These are phyloP conservation scores for Euclidium syriacum DNA, from an alignment of 345 rosid species.

Conservation along the genomic window DNA sequence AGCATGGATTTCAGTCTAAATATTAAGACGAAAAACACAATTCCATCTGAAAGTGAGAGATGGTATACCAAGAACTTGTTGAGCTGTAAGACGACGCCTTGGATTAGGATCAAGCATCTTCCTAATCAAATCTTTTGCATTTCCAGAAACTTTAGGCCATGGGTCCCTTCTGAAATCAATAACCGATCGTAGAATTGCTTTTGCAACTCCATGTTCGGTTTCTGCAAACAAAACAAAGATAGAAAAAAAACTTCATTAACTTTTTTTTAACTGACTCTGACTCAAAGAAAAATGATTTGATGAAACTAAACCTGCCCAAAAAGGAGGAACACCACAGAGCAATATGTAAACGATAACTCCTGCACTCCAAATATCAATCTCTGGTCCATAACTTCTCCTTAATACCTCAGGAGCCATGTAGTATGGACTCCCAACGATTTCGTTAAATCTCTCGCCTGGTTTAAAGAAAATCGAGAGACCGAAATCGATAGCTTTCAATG, in stretches of 20 bases:
- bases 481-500: conserved; percentile 80
- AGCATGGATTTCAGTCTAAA: neutral
- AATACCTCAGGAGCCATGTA: conserved; percentile 98
- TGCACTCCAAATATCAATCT: conserved; percentile 93
- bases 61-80: conserved; percentile 82
- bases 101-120: conserved; percentile 94
- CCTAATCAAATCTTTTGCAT: conserved; percentile 78
- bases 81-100: conserved; percentile 70
- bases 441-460: conserved; percentile 74
- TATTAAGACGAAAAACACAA: neutral
- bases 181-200: conserved; percentile 71
- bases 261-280: neutral
- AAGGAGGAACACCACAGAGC: conserved; percentile 90
- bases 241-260: neutral
- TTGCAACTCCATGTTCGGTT: conserved; percentile 95
- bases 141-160: conserved; percentile 91
- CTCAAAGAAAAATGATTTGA: neutral
- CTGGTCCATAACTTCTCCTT: conserved; percentile 70
- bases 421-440: conserved; percentile 94
- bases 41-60: neutral
- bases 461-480: conserved; percentile 86
- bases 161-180: conserved; percentile 87
- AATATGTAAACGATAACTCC: conserved; percentile 84
- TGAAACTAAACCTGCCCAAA: conserved; percentile 77
- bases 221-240: conserved; percentile 40